Evolutionary conservation across 2,329 filamentous ascomycete genomes (phyloP).

Genomic region (Pseudopyrenochaeta lycopersici): DNA sequence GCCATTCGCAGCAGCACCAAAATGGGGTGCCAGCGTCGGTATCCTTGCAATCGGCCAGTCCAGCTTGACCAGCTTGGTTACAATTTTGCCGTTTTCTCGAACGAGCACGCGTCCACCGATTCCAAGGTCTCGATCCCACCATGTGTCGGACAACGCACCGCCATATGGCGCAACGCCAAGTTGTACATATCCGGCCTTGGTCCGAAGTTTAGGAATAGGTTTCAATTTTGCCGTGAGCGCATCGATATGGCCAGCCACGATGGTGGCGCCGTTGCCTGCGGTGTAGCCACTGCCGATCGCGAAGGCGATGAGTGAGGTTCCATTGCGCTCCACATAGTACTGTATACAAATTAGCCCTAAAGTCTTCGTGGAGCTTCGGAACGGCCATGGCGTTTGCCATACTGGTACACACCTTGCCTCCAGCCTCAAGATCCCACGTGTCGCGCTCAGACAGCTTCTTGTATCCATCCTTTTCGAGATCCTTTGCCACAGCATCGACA

Average conservation of each 20-base stretch:
- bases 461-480: conserved; percentile 78
- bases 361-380: background rate
- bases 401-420: conserved; percentile 67
- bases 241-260: conserved; percentile 92
- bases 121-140: conserved; percentile 96
- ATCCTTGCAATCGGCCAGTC: conserved; percentile 92
- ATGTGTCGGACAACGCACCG: conserved; percentile 84
- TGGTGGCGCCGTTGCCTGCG: conserved; percentile 84
- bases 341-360: background rate
- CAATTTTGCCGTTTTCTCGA: conserved; percentile 80
- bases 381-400: background rate
- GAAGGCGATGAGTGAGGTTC: conserved; percentile 86
- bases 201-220: conserved; percentile 86
- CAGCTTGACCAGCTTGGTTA: conserved; percentile 84
- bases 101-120: conserved; percentile 91
- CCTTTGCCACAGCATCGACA: conserved; percentile 78
- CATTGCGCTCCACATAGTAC: conserved; percentile 88
- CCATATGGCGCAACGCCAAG: conserved; percentile 93
- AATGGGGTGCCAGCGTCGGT: conserved; percentile 92
- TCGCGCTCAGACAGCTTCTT: conserved; percentile 81
- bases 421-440: conserved; percentile 79
- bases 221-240: conserved; percentile 90
- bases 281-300: conserved; percentile 81
- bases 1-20: conserved; percentile 74
- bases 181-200: conserved; percentile 84